Evolutionary conservation across 208 protist genomes (phyloP), one percentile per base, ranked within the genome.

Genomic region (Trypanosoma scelopori): DNA sequence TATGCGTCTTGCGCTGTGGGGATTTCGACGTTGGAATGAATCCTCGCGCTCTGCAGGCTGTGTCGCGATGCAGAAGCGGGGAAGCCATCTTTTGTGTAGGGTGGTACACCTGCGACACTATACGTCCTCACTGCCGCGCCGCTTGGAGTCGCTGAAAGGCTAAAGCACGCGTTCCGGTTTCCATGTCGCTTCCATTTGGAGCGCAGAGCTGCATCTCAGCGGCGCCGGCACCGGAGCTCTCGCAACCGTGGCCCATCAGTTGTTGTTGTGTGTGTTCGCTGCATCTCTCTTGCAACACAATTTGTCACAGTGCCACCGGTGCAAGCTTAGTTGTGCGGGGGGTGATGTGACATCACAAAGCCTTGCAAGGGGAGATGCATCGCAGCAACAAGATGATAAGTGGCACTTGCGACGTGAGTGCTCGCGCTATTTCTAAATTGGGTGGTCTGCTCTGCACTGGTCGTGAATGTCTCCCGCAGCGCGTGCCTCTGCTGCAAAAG

Each of bases 351-450:
- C 46, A 71, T n/a, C 85, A 91, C 62, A 48, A 53, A 11, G 41
- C 56, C 16, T 39, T 89, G 25, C 61, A 49, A n/a, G n/a, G n/a
- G 42, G 56, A 68, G 32, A 60, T 89, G 27, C 28, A 71, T 58
- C 32, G 85, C 18, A 41, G 55, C 30, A 57, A 72, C 42, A 89
- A 89, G 48, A 35, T 65, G 46, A 65, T 89, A 49, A 63, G 66
- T 42, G 83, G 79, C 28, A 22, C 32, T 3, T 76, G 82, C 20
- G 49, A 45, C 42, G 39, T 48, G 25, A 74, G 65, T 46, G 55
- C 84, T 39, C 32, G 57, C 13, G 72, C 74, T 0, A 69, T 89
- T 47, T 63, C 83, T 6, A 77, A 89, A 67, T 75, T 75, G 80
- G 52, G 53, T 89, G 37, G 83, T 89, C 7, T 48, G 51, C 25